phyloP scores from a whole-genome alignment of 208 protist genomes.

The Trypanosoma caninum region DNA sequence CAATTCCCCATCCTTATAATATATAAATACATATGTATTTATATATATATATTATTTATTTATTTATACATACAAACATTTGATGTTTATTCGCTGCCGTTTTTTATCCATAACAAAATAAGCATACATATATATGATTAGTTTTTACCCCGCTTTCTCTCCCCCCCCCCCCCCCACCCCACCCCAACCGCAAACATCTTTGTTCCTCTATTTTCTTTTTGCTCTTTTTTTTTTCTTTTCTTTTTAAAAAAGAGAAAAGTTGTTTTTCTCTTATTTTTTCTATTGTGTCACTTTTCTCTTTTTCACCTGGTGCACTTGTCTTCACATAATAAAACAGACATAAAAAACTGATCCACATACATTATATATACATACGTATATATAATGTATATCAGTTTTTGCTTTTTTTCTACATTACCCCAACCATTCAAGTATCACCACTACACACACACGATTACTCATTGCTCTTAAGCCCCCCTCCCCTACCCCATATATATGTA shows the following conservation, averaged over 20 bases:
- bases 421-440: too few relatives aligned
- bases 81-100: background rate
- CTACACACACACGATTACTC: too few relatives aligned
- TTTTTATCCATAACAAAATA: background rate
- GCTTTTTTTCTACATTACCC: too few relatives aligned
- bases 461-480: too few relatives aligned
- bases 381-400: too few relatives aligned
- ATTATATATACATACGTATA: too few relatives aligned
- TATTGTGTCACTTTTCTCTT: background rate
- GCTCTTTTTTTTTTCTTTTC: slow-evolving; percentile 1
- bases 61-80: slow-evolving; percentile 10
- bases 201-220: background rate
- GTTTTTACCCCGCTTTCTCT: background rate
- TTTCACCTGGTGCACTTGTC: background rate
- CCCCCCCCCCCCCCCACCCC: background rate
- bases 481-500: too few relatives aligned
- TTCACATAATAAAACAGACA: too few relatives aligned
- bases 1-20: background rate
- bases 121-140: background rate
- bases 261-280: too few relatives aligned
- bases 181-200: background rate
- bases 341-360: too few relatives aligned
- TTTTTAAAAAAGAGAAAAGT: too few relatives aligned
- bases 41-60: slow-evolving; percentile 16
- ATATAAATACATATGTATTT: slow-evolving; percentile 9